These are phyloP conservation scores for Hypoxylon sp. DNA, from an alignment of 2,329 filamentous ascomycete genomes.

Conservation along the genomic window DNA sequence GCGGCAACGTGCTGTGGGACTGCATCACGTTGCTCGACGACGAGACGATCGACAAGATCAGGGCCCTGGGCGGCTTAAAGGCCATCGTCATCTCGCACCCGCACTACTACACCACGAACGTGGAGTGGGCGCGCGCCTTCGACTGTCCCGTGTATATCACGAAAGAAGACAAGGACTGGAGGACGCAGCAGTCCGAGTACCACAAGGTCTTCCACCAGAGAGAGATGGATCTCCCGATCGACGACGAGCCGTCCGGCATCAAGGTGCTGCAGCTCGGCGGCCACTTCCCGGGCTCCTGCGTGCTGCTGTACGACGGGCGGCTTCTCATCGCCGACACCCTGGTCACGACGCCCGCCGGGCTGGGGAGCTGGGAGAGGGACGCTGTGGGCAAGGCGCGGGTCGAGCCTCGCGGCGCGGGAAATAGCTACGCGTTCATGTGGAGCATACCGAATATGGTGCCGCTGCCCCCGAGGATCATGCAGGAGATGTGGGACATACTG, in stretches of 20 bases:
- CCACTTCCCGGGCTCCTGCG: slow-evolving; percentile 81
- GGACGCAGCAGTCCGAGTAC: slow-evolving; percentile 59
- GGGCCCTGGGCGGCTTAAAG: slow-evolving; percentile 70
- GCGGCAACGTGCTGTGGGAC: slow-evolving; percentile 84
- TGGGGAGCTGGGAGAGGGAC: slow-evolving; percentile 61
- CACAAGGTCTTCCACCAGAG: slow-evolving; percentile 61
- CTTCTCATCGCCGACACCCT: slow-evolving; percentile 84
- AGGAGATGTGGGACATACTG: slow-evolving; percentile 76
- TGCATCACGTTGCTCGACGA: slow-evolving; percentile 76
- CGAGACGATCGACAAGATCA: slow-evolving; percentile 69
- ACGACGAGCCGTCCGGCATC: slow-evolving; percentile 58
- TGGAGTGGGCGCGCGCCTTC: slow-evolving; percentile 78
- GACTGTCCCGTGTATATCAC: slow-evolving; percentile 76
- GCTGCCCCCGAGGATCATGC: slow-evolving; percentile 70
- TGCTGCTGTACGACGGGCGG: slow-evolving; percentile 70
- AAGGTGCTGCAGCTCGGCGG: slow-evolving; percentile 78
- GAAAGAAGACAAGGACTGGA: slow-evolving; percentile 74
- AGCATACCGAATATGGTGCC: slow-evolving; percentile 81
- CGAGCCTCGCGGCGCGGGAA: slow-evolving; percentile 57
- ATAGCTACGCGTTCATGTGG: slow-evolving; percentile 79
- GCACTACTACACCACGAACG: slow-evolving; percentile 83
- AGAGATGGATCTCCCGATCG: slow-evolving; percentile 54
- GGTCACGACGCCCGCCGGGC: slow-evolving; percentile 72
- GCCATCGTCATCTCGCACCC: slow-evolving; percentile 84
- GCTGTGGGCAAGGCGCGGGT: slow-evolving; percentile 52